Evolutionary conservation across 441 rosid species (phyloP).

Genomic region (Isatis lusitanica): DNA sequence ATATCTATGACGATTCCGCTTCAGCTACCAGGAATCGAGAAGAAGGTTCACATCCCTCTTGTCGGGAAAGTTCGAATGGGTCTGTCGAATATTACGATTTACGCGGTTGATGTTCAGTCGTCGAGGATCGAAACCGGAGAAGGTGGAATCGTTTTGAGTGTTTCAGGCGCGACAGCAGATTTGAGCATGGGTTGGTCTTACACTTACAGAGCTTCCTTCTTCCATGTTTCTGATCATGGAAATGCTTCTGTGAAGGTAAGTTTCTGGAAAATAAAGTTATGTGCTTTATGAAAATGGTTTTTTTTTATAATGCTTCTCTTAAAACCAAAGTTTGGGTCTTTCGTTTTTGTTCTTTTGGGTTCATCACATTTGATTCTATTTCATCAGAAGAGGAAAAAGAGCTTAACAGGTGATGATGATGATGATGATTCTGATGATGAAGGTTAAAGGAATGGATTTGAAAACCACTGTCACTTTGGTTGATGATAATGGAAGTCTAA

Average conservation of each 20-base stretch:
- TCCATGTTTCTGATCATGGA: conserved; percentile 61
- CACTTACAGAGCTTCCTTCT: conserved; percentile 57
- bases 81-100: conserved; percentile 55
- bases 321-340: not conserved
- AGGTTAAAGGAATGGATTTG: conserved; percentile 74
- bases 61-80: conserved; percentile 57
- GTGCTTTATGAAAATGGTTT: conserved; percentile 1
- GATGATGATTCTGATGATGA: conserved; percentile 33
- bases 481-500: conserved; percentile 54
- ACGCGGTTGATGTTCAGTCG: conserved; percentile 45
- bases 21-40: conserved; percentile 55
- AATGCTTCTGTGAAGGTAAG: conserved; percentile 65
- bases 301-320: not conserved
- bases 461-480: conserved; percentile 40
- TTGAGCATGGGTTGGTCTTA: conserved; percentile 78
- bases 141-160: conserved; percentile 47
- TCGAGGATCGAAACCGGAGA: conserved; percentile 56
- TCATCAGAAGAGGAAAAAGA: conserved; percentile 18
- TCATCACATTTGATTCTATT: not conserved
- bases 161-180: conserved; percentile 62
- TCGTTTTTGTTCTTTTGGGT: not conserved
- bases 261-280: not conserved
- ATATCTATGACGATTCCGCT: conserved; percentile 63
- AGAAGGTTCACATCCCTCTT: conserved; percentile 56
- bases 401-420: conserved; percentile 30